Evolutionary conservation across 1,284 basidiomycete species (phyloP), one percentile per base, ranked within the genome.

Genomic region (Cerrena zonata): DNA sequence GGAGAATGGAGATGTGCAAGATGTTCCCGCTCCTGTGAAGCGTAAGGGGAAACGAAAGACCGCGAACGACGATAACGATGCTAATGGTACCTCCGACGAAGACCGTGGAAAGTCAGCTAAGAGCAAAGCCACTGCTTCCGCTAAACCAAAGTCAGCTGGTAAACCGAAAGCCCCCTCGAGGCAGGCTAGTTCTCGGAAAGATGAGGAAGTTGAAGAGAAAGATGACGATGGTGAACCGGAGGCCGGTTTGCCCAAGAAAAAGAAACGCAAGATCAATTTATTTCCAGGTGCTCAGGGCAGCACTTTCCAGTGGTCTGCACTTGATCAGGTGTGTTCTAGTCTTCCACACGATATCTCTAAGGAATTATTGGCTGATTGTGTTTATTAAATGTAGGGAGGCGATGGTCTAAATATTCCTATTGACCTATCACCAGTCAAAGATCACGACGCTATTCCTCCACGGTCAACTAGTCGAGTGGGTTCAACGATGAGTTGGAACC

Each of bases 261-360:
- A 50, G 23, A 50, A 45, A 45, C 42, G 49, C 18, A 50, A 50
- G 49, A 50, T 50, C 34, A 50, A 50, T 26, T 15, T 50, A 13
- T 50, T 50, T 36, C 43, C 49, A n/a, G 12, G 42, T n/a, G 44
- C 49, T 12, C 43, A 46, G 44, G 12, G 22, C 13, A 39, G 27
- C 4, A 38, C 46, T 13, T 50, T 50, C 36, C 23, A 50, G 13
- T 50, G 49, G 49, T 30, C 30, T 43, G 27, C 23, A 15, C 25
- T 50, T 22, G 19, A n/a, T 21, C 49, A 50, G 27, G 49, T 49
- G 37, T 15, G 49, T 38, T 3, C 37, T 4, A 23, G 18, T 27
- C 40, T 43, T 5, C 36, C 3, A 19, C 23, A 12, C 23, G 18
- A 30, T 22, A 13, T 44, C 19, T 10, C 36, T 36, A 5, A 47